Conservation (phyloP, 345 rosid species). For the Citrus sinensis region DNA sequence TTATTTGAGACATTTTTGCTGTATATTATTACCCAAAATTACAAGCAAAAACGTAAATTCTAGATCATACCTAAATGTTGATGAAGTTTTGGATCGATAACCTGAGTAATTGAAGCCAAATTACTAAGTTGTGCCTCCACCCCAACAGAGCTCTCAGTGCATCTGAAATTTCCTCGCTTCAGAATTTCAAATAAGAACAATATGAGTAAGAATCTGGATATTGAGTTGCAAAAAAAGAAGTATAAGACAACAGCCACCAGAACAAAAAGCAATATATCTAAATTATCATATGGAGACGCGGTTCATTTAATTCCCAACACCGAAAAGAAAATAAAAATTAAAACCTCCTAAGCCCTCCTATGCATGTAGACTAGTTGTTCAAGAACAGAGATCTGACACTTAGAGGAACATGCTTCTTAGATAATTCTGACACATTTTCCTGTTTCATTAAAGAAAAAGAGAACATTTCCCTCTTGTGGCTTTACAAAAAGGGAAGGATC, state of each 20-base stretch:
- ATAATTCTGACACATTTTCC: not conserved
- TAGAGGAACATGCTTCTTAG: not conserved
- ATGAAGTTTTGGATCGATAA: slow-evolving; percentile 93
- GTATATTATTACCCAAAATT: not conserved
- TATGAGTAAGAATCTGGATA: slow-evolving; percentile 26
- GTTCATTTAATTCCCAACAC: not conserved
- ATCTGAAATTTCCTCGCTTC: slow-evolving; percentile 91
- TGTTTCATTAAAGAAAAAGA: not conserved
- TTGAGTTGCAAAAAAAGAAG: slow-evolving; percentile 3
- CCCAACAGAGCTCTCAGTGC: slow-evolving; percentile 89
- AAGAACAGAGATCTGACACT: not conserved
- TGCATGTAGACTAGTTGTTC: not conserved
- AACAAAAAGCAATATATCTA: not conserved
- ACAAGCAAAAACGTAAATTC: not conserved
- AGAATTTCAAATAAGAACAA: slow-evolving; percentile 27
- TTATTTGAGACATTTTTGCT: not conserved
- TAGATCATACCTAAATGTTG: slow-evolving; percentile 77
- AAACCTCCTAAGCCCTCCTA: not conserved
- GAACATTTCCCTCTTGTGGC: not conserved
- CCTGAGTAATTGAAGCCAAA: slow-evolving; percentile 85
- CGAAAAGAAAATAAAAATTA: not conserved
- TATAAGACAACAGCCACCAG: slow-evolving; percentile 4
- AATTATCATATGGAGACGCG: not conserved
- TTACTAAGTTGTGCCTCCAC: slow-evolving; percentile 89
- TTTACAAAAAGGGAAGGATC: not conserved